A percentile compares a stretch with the other conserved stretches of the same genome.
These are phyloP conservation scores for Kappamyces sp. DNA, from an alignment of 192 early-diverging fungal genomes.

Conservation along the genomic window DNA sequence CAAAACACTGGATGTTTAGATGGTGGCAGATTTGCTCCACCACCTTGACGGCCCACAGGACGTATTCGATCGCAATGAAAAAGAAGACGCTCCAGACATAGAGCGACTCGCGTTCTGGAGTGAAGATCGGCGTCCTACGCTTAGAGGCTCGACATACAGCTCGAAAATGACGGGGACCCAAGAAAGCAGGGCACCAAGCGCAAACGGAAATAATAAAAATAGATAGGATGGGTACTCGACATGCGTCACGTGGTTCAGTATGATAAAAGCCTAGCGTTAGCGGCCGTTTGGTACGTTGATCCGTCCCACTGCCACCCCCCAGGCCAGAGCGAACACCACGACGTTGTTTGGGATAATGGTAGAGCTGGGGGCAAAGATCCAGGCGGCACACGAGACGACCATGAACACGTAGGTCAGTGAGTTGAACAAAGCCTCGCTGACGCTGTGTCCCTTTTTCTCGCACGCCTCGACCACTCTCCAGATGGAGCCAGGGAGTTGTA, in stretches of 20 bases:
- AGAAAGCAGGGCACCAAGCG: slow-evolving; percentile 62
- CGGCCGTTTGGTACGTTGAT: slow-evolving; percentile 18
- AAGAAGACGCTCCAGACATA: slow-evolving; percentile 65
- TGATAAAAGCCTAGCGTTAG: slow-evolving; percentile 64
- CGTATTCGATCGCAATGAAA: slow-evolving; percentile 70
- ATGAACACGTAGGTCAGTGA: slow-evolving; percentile 16
- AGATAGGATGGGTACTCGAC: slow-evolving; percentile 77
- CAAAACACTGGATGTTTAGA: slow-evolving; percentile 79
- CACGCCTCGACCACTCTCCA: slow-evolving; percentile 21
- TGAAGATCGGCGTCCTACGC: slow-evolving; percentile 49
- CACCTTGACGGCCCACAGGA: slow-evolving; percentile 79
- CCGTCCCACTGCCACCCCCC: slow-evolving; percentile 24
- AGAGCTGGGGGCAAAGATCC: slow-evolving; percentile 16
- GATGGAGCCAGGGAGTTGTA: slow-evolving; percentile 46
- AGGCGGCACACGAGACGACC: slow-evolving; percentile 6
- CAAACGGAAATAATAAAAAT: slow-evolving; percentile 66
- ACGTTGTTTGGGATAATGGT: slow-evolving; percentile 14
- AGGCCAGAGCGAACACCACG: slow-evolving; percentile 22
- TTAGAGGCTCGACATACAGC: slow-evolving; percentile 35
- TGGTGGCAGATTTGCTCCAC: slow-evolving; percentile 83
- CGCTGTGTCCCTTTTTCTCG: slow-evolving; percentile 9
- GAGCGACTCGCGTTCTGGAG: slow-evolving; percentile 56
- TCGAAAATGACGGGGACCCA: slow-evolving; percentile 51
- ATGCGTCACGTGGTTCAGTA: slow-evolving; percentile 83
- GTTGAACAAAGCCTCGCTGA: slow-evolving; percentile 17